Conservation (phyloP, 2,329 filamentous ascomycete genomes). For the Xylariales sp. region DNA sequence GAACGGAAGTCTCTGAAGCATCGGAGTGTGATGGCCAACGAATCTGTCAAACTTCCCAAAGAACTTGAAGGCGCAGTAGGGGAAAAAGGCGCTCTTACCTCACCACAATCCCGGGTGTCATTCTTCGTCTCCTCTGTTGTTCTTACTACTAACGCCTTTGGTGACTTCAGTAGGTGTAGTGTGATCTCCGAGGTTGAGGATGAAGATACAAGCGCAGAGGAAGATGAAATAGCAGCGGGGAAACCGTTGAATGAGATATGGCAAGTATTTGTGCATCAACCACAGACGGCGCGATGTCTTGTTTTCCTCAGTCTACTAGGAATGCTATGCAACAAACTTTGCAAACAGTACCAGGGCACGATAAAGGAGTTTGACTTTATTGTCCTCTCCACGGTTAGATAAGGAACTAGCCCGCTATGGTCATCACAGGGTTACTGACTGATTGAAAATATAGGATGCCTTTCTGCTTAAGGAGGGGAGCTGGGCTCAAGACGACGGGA, state of each 20-base stretch:
- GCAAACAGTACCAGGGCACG: slow-evolving; percentile 18
- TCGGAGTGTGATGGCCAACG: slow-evolving; percentile 2
- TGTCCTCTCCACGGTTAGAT: slow-evolving; percentile 19
- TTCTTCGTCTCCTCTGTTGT: slow-evolving; percentile 31
- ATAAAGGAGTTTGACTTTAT: slow-evolving; percentile 25
- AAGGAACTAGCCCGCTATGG: background rate
- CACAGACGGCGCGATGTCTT: slow-evolving; percentile 34
- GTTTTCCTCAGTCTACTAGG: slow-evolving; percentile 29
- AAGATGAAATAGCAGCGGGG: background rate
- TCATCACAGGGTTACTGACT: background rate
- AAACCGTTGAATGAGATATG: slow-evolving; percentile 27
- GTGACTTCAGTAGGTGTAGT: slow-evolving; percentile 35
- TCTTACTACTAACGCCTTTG: slow-evolving; percentile 34
- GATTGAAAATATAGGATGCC: slow-evolving; percentile 12
- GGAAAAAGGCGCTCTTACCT: background rate
- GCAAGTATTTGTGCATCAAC: slow-evolving; percentile 37
- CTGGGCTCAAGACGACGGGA: background rate
- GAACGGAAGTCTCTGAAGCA: background rate
- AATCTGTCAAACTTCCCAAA: background rate
- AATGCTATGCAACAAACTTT: slow-evolving; percentile 21
- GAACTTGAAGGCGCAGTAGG: background rate
- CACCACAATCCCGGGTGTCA: background rate
- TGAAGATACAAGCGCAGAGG: background rate
- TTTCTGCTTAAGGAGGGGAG: slow-evolving; percentile 19
- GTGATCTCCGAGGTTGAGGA: slow-evolving; percentile 29